Evolutionary conservation across 2,329 filamentous ascomycete species (phyloP).

Genomic region (Trichothecium sympodiale): DNA sequence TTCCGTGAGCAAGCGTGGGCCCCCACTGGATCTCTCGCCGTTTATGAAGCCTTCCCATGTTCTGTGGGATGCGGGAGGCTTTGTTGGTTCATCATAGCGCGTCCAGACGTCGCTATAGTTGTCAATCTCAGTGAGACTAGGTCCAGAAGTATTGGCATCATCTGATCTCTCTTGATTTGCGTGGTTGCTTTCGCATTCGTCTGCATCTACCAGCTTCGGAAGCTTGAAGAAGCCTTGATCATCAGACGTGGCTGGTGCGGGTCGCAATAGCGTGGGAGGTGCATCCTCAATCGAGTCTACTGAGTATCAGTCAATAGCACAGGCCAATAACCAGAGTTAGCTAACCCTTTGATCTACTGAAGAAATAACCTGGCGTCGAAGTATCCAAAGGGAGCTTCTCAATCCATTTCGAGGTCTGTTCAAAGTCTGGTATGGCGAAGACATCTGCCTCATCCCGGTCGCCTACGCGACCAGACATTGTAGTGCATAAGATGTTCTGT

Average conservation of each 20-base stretch:
- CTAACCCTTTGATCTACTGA: conserved; percentile 23
- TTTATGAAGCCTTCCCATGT: conserved; percentile 62
- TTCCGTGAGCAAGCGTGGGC: conserved; percentile 54
- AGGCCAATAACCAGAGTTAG: no score
- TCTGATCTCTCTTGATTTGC: neutral
- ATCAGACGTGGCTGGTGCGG: neutral
- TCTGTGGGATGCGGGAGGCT: conserved; percentile 33
- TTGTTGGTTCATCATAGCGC: conserved; percentile 18
- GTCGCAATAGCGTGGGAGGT: neutral
- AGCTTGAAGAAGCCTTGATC: conserved; percentile 31
- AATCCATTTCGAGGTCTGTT: conserved; percentile 41
- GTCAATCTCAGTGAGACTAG: conserved; percentile 2
- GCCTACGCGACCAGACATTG: conserved; percentile 10
- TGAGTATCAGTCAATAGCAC: neutral
- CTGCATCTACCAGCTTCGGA: conserved; percentile 11
- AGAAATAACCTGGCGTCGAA: conserved; percentile 28
- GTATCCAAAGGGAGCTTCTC: conserved; percentile 13
- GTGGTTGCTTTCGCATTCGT: conserved; percentile 3
- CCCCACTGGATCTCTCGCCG: conserved; percentile 18
- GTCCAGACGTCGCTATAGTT: conserved; percentile 32
- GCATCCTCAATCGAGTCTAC: neutral
- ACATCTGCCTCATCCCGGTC: conserved; percentile 37
- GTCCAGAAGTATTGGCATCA: neutral
- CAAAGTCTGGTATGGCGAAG: conserved; percentile 54
- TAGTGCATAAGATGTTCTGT: no score